Conservation (phyloP, 441 rosid species). For the Metrosideros polymorpha region DNA sequence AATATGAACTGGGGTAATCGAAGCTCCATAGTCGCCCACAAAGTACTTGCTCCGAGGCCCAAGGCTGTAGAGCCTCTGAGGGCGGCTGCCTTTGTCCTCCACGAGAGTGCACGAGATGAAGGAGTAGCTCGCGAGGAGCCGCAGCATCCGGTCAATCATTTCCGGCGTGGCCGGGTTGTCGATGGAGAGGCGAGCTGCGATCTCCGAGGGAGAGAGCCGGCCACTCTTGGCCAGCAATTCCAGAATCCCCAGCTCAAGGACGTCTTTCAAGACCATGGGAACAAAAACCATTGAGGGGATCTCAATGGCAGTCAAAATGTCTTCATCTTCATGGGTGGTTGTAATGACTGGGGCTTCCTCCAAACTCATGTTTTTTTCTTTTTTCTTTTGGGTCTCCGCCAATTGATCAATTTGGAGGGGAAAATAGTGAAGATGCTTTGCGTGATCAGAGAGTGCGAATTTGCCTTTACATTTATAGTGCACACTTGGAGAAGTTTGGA, state of each 20-base stretch:
- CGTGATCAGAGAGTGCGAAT: neutral
- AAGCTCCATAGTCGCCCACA: neutral
- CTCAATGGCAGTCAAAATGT: neutral
- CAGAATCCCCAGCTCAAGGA: neutral
- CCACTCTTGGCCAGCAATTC: neutral
- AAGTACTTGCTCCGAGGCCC: neutral
- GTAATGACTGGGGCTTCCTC: neutral
- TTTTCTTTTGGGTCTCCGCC: neutral
- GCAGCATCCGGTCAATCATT: neutral
- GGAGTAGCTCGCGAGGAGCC: neutral
- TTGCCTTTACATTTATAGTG: neutral
- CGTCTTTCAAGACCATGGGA: neutral
- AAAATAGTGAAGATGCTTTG: neutral
- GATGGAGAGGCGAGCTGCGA: neutral
- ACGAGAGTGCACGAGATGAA: neutral
- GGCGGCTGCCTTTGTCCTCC: neutral
- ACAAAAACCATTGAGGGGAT: neutral
- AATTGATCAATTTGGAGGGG: neutral
- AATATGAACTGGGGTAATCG: neutral
- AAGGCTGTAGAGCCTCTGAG: neutral
- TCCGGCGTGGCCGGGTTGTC: neutral
- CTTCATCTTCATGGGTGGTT: neutral
- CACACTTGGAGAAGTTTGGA: neutral
- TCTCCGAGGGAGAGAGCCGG: neutral
- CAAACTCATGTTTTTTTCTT: neutral